Evolutionary conservation across 768 basidiomycete species (phyloP).

Genomic region (Pulveroboletus sp.): DNA sequence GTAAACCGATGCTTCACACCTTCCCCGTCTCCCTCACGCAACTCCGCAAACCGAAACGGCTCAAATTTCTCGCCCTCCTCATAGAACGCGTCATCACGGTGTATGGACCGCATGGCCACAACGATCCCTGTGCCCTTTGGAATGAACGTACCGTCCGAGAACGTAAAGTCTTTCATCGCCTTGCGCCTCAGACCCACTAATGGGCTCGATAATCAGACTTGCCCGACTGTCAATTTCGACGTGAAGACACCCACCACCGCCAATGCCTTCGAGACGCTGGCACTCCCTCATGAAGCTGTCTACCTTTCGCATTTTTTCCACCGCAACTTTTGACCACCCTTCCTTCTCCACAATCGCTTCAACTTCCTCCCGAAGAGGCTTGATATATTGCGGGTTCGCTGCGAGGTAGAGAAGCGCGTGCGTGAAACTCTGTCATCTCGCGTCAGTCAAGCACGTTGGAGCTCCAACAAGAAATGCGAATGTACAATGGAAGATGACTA

Average conservation of each 20-base stretch:
- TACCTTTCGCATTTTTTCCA: conserved; percentile 32
- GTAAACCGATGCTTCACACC: conserved; percentile 32
- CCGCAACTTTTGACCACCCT: conserved; percentile 3
- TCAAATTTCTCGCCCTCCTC: neutral
- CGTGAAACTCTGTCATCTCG: conserved; percentile 14
- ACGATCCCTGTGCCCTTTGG: neutral
- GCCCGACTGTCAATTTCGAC: neutral
- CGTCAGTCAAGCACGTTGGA: neutral
- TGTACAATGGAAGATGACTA: neutral
- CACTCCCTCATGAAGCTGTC: conserved; percentile 34
- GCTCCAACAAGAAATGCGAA: too few relatives aligned
- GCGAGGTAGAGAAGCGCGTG: conserved; percentile 34
- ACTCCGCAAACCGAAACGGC: neutral
- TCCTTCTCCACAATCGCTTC: conserved; percentile 1
- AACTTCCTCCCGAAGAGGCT: conserved; percentile 28
- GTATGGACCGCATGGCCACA: neutral
- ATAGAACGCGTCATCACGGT: neutral
- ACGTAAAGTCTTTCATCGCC: neutral
- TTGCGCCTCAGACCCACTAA: conserved; percentile 23
- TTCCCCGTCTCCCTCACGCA: neutral
- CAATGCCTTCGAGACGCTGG: conserved; percentile 5
- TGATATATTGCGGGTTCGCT: conserved; percentile 30
- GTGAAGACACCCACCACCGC: conserved; percentile 16
- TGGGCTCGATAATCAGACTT: conserved; percentile 14
- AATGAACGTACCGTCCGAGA: neutral